Conservation (phyloP, 1,284 basidiomycete species). For the Sporisorium reilianum region DNA sequence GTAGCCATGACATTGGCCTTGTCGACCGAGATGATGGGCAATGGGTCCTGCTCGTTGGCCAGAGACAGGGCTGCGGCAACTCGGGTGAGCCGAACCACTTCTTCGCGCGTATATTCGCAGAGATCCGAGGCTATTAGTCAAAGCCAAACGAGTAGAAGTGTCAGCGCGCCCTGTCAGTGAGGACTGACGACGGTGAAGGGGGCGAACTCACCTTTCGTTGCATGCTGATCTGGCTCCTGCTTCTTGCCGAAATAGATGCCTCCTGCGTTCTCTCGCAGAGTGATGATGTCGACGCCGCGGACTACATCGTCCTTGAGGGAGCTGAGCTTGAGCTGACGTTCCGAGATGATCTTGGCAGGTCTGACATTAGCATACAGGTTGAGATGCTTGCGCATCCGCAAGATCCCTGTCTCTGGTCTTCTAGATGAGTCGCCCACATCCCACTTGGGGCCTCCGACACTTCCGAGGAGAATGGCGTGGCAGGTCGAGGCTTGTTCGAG, state of each 20-base stretch:
- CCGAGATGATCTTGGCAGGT: constrained; percentile 91
- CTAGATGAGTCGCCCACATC: constrained; percentile 80
- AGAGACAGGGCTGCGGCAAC: constrained; percentile 85
- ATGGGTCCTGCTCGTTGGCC: constrained; percentile 82
- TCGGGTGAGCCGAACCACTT: constrained; percentile 92
- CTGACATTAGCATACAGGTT: constrained; percentile 97
- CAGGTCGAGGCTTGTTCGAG: constrained; percentile 79
- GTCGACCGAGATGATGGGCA: constrained; percentile 91
- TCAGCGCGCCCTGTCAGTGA: neutral
- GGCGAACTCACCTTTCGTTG: constrained; percentile 33
- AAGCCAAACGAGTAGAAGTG: neutral
- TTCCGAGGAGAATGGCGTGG: constrained; percentile 74
- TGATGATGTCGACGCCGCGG: constrained; percentile 88
- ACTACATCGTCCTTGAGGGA: constrained; percentile 88
- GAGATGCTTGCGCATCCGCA: constrained; percentile 87
- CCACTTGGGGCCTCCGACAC: constrained; percentile 98
- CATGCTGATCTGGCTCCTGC: constrained; percentile 77
- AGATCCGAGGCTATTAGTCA: constrained; percentile 39
- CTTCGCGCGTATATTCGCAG: constrained; percentile 80
- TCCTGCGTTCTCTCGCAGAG: constrained; percentile 84
- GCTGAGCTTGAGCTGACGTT: constrained; percentile 85
- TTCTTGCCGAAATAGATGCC: constrained; percentile 84
- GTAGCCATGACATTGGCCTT: constrained; percentile 98
- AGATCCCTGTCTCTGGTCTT: constrained; percentile 90
- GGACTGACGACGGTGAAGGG: neutral